Base-by-base conservation (phyloP, 148 eudicot genomes). In the Fallopia convolvulus region DNA sequence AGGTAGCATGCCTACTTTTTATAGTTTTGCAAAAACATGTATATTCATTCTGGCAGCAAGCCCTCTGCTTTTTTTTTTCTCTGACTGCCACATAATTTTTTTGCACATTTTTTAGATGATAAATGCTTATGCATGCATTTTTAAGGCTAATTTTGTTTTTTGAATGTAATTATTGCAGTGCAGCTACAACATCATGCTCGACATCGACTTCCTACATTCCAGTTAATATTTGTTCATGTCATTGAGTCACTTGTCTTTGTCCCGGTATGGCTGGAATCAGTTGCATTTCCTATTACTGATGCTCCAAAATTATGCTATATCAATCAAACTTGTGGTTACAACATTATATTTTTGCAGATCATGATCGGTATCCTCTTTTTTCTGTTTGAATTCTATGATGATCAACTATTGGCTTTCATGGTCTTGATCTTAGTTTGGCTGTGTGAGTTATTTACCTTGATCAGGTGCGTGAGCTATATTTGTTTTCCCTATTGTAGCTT, bases 121-220 rank as follows among this genome's bases (percentile, higher is more conserved):
- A 68, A 33, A 20, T 68, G 44, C 44, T 66, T 68, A 61, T 26
- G 39, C 41, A 61, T 61, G 36, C 68, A 61, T 61, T n/a, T 2
- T 13, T 65, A 68, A 33, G 44, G 42, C 39, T 68, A 68, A 15
- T 13, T 0, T 63, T 9, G 3, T n/a, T 8, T 9, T 61, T 48
- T 46, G 71, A 42, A 39, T 32, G 48, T 48, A 61, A 82, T 75
- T 73, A 77, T 46, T 87, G 81, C 97, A 95, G 99, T 91, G 84
- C 99, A 95, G 92, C 99, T 95, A 79, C 99, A 95, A 80, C 99
- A 95, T 82, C 99, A 95, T 84, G 99, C 99, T 85, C 97, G 94
- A 21, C 97, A 93, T 81, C 91, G 90, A 78, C 98, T 95, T 85
- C 99, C 99, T 50, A 95, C 99, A 73, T 95, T 95, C 82, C 99